These are phyloP conservation scores for Talaromyces thailandensis DNA, from an alignment of 495 filamentous ascomycete species.

Conservation along the genomic window DNA sequence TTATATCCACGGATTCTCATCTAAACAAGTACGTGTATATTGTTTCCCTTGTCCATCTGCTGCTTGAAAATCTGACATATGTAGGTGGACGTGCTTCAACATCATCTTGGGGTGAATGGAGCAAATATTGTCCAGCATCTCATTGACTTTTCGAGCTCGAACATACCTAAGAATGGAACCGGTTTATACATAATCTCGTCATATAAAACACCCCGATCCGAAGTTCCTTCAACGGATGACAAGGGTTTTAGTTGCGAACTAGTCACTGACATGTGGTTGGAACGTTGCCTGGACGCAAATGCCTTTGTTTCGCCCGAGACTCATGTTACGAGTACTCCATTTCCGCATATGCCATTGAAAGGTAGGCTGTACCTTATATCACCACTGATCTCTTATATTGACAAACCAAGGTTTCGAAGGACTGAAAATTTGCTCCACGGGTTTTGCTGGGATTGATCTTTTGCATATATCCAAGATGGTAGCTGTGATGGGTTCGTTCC, in stretches of 20 bases:
- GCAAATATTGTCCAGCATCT: slow-evolving; percentile 37
- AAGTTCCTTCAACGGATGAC: slow-evolving; percentile 31
- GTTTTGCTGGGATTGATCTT: slow-evolving; percentile 75
- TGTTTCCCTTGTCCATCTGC: not conserved
- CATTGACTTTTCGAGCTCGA: slow-evolving; percentile 27
- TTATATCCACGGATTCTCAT: slow-evolving; percentile 56
- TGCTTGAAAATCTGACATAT: not conserved
- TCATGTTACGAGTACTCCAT: slow-evolving; percentile 66
- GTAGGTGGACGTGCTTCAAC: slow-evolving; percentile 35
- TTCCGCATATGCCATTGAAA: slow-evolving; percentile 57
- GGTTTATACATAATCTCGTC: slow-evolving; percentile 47
- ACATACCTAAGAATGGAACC: slow-evolving; percentile 30
- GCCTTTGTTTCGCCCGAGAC: slow-evolving; percentile 57
- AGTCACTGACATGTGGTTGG: slow-evolving; percentile 90
- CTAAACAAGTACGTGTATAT: slow-evolving; percentile 34
- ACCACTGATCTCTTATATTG: slow-evolving; percentile 7
- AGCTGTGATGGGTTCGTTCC: slow-evolving; percentile 53
- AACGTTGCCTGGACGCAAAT: slow-evolving; percentile 73
- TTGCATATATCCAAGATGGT: slow-evolving; percentile 73
- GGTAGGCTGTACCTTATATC: slow-evolving; percentile 27
- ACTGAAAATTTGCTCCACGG: slow-evolving; percentile 68
- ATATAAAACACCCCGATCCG: slow-evolving; percentile 31
- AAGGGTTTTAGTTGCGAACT: slow-evolving; percentile 36
- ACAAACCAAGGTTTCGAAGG: slow-evolving; percentile 45
- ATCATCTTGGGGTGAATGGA: slow-evolving; percentile 45